Base-by-base conservation (phyloP, 257 asterid genomes). In the Fraxinus cuspidata region DNA sequence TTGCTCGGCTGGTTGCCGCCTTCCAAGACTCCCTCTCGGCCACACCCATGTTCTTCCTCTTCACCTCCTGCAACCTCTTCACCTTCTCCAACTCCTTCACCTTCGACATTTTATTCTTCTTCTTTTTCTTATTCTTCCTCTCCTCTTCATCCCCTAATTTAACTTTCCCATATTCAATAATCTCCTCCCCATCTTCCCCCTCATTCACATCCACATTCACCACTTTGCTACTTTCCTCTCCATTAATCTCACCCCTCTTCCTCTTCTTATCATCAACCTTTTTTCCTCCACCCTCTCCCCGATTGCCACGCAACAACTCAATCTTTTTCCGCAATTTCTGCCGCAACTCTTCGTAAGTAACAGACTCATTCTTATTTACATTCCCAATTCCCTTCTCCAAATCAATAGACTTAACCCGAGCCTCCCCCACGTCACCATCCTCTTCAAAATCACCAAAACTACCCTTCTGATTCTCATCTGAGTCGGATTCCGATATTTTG, bases 1-100 rank as follows among this genome's bases (percentile, higher is more conserved):
- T 88, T 5, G 97, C 99, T 81, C 93, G 84, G 58, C 71, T 86
- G 23, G 86, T 77, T 0, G 99, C 99, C 7, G 92, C 85, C 83
- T 83, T 92, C 99, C 99, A 92, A 44, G 92, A 87, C 72, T 91
- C 95, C 9, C 80, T 83, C 76, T 89, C 92, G 0, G 97, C 98
- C n/a, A 87, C 77, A 5, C 18, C 75, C 5, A 92, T 89, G 70
- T 91, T 87, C 85, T 81, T 91, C 82, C 53, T 88, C 89, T 87
- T 91, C 84, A 73, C 88, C 90, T 91, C 96, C 81, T 86, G 83
- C 80, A 83, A 79, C 84, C 80, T 90, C 89, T 88, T 85, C 35
- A 82, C 89, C 49, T 82, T 84, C 63, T 92, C 95, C 84, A 91
- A 79, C 74, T 91, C 97, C 86, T 90, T 82, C 1, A 72, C 83